Base-by-base conservation (phyloP, 2,329 filamentous ascomycete genomes). In the Chalara sp. region DNA sequence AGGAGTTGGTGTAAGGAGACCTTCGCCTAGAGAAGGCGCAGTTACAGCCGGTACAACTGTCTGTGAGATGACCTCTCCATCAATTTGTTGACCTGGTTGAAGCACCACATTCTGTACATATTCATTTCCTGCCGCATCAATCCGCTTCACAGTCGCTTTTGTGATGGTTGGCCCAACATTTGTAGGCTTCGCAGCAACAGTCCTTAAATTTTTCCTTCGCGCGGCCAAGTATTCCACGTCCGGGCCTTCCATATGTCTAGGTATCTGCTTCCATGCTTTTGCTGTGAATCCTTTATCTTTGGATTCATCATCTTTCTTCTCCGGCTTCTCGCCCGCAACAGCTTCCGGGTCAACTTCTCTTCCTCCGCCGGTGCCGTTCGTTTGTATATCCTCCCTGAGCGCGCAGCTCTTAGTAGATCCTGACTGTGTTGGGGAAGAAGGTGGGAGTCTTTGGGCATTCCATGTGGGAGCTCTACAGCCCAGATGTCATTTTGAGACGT, bases 21-120 rank as follows among this genome's bases (percentile, higher is more conserved):
- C 56, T 41, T 40, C 61, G 56, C 65, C 56, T 41, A 70, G 68
- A 32, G 71, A 70, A 44, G 73, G 66, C 30, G 74, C 75, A 54
- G 80, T 79, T 51, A 83, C 76, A 42, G 77, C 74, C 59, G 83
- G 82, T 44, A 82, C 80, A 32, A 83, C 72, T 5, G 76, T 75
- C 39, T 81, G 79, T 2, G 76, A 76, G 52, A 89, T 80, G 47
- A 96, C 84, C 64, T 96, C 90, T 51, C 89, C 89, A 56, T 92
- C 87, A 1, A 95, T 78, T 5, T 75, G 73, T 64, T 93, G 87
- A 0, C 89, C 90, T 51, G 92, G 87, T 5, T 83, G 80, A 4
- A 95, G 78, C 21, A 89, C 86, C 6, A 93, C 83, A 61, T 95
- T 89, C 66, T 93, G 89, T 2, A 92, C 84, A 54, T 87, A 89